Evolutionary conservation across 1,284 basidiomycete species (phyloP).

Genomic region (Malassezia restricta): DNA sequence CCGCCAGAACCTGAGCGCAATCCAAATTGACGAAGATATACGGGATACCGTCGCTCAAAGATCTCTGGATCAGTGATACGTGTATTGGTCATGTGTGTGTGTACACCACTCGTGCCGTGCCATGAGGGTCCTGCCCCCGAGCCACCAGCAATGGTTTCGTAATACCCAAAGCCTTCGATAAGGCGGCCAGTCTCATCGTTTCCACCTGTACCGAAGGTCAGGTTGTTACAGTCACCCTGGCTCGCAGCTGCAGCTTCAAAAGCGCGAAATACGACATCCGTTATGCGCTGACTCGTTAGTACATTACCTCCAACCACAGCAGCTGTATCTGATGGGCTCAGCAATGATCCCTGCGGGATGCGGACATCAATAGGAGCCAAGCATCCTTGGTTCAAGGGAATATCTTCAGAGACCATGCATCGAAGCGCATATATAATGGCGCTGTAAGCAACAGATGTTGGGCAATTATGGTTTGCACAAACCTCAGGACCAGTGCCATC

Average conservation of each 20-base stretch:
- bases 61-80: conserved; percentile 67
- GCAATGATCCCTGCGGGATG: conserved; percentile 66
- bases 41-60: conserved; percentile 77
- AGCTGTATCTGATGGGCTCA: conserved; percentile 63
- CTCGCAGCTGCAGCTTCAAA: conserved; percentile 85
- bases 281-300: conserved; percentile 79
- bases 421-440: conserved; percentile 90
- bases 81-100: conserved; percentile 76
- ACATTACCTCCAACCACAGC: conserved; percentile 91
- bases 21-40: conserved; percentile 69
- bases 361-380: conserved; percentile 58
- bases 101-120: conserved; percentile 57
- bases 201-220: conserved; percentile 81
- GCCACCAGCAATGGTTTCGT: conserved; percentile 90
- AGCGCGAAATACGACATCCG: conserved; percentile 84
- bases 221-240: conserved; percentile 75
- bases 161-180: conserved; percentile 79
- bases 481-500: conserved; percentile 69
- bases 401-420: conserved; percentile 78
- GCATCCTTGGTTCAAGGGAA: conserved; percentile 86
- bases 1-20: conserved; percentile 67
- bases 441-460: conserved; percentile 63
- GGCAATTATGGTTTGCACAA: conserved; percentile 73
- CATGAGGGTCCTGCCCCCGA: conserved; percentile 75
- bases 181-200: conserved; percentile 67